Evolutionary conservation across 768 basidiomycete genomes (phyloP), one percentile per base, ranked within the genome.

Genomic region (Asterophora parasitica): DNA sequence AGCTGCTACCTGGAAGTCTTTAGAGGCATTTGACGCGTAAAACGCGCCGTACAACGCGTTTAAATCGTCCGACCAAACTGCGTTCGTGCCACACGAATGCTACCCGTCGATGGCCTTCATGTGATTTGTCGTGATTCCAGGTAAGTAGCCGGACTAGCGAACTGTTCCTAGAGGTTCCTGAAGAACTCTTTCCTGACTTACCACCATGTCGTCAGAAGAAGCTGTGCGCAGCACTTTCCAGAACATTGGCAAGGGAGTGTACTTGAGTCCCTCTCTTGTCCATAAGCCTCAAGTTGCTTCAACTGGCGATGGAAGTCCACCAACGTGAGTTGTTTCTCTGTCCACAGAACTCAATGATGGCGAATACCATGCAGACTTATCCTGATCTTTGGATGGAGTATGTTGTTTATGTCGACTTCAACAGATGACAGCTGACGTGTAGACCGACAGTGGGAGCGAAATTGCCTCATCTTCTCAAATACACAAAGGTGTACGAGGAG

Each of bases 361-460:
- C 11, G 26, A 2, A 35, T 27, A 4, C 12, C 15, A 1, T 47
- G 1, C 26, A 75, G 74, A 2, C 48, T 75, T 11, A 69, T 75
- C 36, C 44, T 77, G 10, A 60, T 73, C 23, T 75, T 74, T 52
- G 69, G 73, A 51, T 75, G 75, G 75, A 71, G 74, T 76, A 33
- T 28, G 73, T 68, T 11, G 13, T 7, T 12, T 12, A n/a, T n/a
- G n/a, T 13, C 17, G 19, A 15, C 16, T 11, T 34, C 12, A 28
- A 9, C 9, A 8, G 13, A 17, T 16, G 38, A 40, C 20, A 4
- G 33, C 51, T 59, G 43, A 58, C 37, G 36, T 17, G 27, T 54
- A 27, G 15, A 53, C 23, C 6, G 8, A 23, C 45, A 72, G 76
- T 76, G 69, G 72, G 72, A n/a, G 77, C 75, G 4, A 61, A 65